Evolutionary conservation across 345 rosid species (phyloP), one percentile per base, ranked within the genome.

Genomic region (Linum lewisii): DNA sequence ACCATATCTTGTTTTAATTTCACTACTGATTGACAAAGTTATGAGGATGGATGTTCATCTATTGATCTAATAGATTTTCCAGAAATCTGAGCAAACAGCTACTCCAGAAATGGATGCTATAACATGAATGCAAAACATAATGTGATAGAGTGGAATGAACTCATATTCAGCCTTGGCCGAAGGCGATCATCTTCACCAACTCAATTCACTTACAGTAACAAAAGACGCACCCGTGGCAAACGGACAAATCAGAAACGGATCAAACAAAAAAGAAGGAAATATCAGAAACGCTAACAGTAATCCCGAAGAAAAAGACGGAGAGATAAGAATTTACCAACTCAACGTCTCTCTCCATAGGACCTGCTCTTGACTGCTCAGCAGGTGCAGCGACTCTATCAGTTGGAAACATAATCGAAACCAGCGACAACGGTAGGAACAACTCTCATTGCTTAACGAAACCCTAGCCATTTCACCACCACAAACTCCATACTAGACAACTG

Each of bases 261-360:
- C 15, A 45, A 61, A 49, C 58, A 42, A 21, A 34, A 3, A 15
- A 47, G 47, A 16, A 45, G 11, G 18, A 44, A 57, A 13, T n/a
- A 37, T 29, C 15, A 56, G 24, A 53, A 29, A 22, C 51, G 24
- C 13, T 47, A 25, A 14, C 26, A 20, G 24, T 36, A 58, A 45
- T 56, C 26, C 4, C 54, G 10, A 26, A 54, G 29, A 56, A 37
- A 21, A 51, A 24, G 44, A 37, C 24, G 24, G 49, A 51, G 24
- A 3, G 18, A 24, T 49, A n/a, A 63, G 49, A 57, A 44, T 47
- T 66, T 73, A 83, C 88, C 81, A 83, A 68, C 71, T 80, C 88
- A 63, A 74, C 71, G 67, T 78, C 85, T 66, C 88, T 76, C 74
- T 80, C 88, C 38, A 72, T 62, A 37, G 78, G 69, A 38, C 69